Evolutionary conservation across 495 filamentous ascomycete species (phyloP), one percentile per base, ranked within the genome.

Genomic region (Neurospora africana): DNA sequence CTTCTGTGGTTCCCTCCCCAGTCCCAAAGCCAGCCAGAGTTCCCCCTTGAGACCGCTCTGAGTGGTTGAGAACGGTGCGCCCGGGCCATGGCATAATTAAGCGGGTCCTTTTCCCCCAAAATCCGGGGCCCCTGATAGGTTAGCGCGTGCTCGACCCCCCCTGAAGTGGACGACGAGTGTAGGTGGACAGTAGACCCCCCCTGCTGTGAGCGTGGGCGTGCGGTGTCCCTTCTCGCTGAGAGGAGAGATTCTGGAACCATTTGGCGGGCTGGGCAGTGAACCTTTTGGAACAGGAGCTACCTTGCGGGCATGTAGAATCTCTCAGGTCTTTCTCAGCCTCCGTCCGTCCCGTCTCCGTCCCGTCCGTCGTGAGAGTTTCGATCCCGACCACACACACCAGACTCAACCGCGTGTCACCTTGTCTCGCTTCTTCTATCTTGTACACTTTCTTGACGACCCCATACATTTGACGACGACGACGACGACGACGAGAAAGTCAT

Each of bases 101-200:
- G 70, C 58, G 70, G 70, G 58, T 68, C 70, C 3, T 27, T 23
- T 23, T 23, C 58, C 13, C 30, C 21, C 21, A 35, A 30, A 33
- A 72, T 37, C 71, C 65, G 23, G 38, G 58, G 9, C 36, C 30
- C 65, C 67, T 72, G 67, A 72, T 72, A 69, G 71, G 71, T 30
- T 53, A 43, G 13, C 30, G 58, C 27, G 7, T 43, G 21, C 38
- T 68, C 61, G 53, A 68, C 33, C 27, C 21, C 41, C 71, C 27
- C 27, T 4, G 53, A 65, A 33, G 23, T 35, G 13, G 11, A 30
- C 23, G 13, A 21, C 23, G 47, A 15, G 36, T n/a, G 36, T 33
- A 33, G 9, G n/a, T 15, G 13, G 21, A 58, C 23, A 0, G 21
- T 5, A 33, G 53, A 65, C 53, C 27, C 53, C 53, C 53, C 53